These are phyloP conservation scores for Hansenula anomala DNA, from an alignment of 1,139 yeast species.

Conservation along the genomic window DNA sequence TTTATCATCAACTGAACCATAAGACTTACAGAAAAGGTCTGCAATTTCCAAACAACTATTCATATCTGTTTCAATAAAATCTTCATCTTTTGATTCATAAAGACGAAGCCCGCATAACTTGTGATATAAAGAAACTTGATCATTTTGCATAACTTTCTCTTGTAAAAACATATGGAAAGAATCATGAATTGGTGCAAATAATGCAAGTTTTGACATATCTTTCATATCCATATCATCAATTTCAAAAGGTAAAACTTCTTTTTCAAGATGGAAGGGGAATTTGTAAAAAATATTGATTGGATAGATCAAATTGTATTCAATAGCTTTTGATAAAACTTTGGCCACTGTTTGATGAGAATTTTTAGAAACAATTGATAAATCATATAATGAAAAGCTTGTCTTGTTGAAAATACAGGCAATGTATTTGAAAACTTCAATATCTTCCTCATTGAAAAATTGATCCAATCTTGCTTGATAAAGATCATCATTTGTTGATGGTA, in stretches of 20 bases:
- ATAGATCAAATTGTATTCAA: constrained; percentile 30
- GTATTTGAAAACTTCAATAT: constrained; percentile 30
- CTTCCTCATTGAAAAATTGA: constrained; percentile 6
- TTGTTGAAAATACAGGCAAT: constrained; percentile 43
- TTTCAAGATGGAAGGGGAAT: constrained; percentile 40
- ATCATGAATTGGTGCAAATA: constrained; percentile 35
- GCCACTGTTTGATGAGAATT: constrained; percentile 23
- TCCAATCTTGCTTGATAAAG: constrained; percentile 6
- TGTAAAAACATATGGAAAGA: constrained; percentile 28
- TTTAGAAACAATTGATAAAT: constrained; percentile 37
- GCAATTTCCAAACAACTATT: constrained; percentile 12
- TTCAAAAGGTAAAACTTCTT: constrained; percentile 32
- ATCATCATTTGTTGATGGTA: constrained; percentile 3
- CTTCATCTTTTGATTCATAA: constrained; percentile 19
- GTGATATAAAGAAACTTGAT: constrained; percentile 33
- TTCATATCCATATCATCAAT: constrained; percentile 33
- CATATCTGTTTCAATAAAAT: constrained; percentile 2
- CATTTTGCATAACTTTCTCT: constrained; percentile 17
- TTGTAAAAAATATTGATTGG: constrained; percentile 44
- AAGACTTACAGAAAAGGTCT: constrained; percentile 14
- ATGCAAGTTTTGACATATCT: constrained; percentile 34
- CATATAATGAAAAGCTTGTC: constrained; percentile 36
- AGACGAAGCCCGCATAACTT: constrained; percentile 40
- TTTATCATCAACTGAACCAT: constrained; percentile 1
- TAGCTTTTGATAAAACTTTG: constrained; percentile 31